Conservation (phyloP, 371 early-diverging fungal species). For the Mycotypha africana region DNA sequence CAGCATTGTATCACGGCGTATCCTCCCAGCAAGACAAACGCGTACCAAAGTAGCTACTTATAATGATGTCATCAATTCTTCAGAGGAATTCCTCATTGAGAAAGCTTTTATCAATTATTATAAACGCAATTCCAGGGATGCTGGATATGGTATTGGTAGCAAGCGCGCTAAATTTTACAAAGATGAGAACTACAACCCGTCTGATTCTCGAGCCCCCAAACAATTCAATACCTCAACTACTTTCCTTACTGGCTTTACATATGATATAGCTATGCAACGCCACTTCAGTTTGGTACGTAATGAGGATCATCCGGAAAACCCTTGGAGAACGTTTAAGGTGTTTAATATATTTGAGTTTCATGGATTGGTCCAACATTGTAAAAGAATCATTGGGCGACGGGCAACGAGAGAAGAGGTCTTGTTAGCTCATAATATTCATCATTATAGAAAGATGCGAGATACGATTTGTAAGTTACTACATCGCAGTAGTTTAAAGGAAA, state of each 20-base stretch:
- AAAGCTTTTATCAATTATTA: not conserved
- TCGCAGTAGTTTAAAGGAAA: not conserved
- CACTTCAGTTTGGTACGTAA: constrained; percentile 45
- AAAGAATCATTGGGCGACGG: constrained; percentile 40
- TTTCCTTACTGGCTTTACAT: constrained; percentile 52
- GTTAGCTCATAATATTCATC: constrained; percentile 50
- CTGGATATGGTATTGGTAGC: not conserved
- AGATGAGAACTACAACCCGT: no score
- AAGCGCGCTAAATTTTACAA: not conserved
- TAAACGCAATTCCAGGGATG: not conserved
- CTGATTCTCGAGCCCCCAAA: no score
- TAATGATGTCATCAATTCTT: constrained; percentile 6
- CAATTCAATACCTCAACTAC: not conserved
- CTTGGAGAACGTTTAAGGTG: constrained; percentile 63
- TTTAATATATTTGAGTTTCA: constrained; percentile 47
- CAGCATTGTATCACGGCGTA: no score
- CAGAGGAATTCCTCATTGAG: not conserved
- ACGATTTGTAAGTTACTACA: constrained; percentile 15
- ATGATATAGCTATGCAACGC: constrained; percentile 63
- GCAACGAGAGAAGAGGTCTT: constrained; percentile 53
- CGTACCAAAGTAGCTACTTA: constrained; percentile 1
- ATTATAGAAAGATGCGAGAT: constrained; percentile 18
- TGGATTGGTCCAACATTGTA: constrained; percentile 47
- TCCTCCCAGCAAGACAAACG: constrained; percentile 1
- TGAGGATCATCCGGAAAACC: constrained; percentile 71